Conservation (phyloP, 768 basidiomycete species). For the Artomyces pyxidatus region DNA sequence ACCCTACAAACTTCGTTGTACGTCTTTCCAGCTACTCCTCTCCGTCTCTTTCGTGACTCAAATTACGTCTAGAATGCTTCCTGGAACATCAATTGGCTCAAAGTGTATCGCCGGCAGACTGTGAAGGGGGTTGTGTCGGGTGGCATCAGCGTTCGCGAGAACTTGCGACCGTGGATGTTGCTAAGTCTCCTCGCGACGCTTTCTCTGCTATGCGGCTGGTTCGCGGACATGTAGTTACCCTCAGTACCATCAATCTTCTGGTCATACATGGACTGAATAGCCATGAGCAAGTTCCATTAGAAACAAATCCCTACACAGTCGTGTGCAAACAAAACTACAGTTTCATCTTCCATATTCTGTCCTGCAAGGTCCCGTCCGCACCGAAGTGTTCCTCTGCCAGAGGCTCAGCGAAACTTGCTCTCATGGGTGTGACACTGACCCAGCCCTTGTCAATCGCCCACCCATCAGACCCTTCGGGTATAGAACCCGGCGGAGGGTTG, state of each 20-base stretch:
- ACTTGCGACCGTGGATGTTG: background rate
- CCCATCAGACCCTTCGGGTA: slow-evolving; percentile 76
- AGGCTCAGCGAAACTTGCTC: slow-evolving; percentile 69
- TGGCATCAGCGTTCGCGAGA: background rate
- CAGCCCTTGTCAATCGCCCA: slow-evolving; percentile 70
- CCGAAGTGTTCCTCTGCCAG: slow-evolving; percentile 15
- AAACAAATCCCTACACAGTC: too few species aligned
- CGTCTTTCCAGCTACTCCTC: slow-evolving; percentile 23
- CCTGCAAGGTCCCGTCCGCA: slow-evolving; percentile 28
- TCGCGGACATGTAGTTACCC: slow-evolving; percentile 6
- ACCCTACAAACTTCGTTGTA: slow-evolving; percentile 68
- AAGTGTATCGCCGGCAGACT: slow-evolving; percentile 43
- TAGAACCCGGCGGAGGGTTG: slow-evolving; percentile 41
- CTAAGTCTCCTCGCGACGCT: background rate
- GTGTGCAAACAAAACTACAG: slow-evolving; percentile 40
- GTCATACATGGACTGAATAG: background rate
- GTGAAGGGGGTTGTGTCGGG: slow-evolving; percentile 8
- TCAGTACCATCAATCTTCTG: too few species aligned
- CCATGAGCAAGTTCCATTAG: background rate
- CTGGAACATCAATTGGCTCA: slow-evolving; percentile 74
- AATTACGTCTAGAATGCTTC: slow-evolving; percentile 51
- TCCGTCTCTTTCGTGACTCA: background rate
- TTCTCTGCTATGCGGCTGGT: slow-evolving; percentile 7
- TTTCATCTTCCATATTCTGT: slow-evolving; percentile 48
- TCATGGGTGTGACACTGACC: slow-evolving; percentile 72